These are phyloP conservation scores for Aspergillus alliaceus DNA, from an alignment of 2,329 filamentous ascomycete species.

Conservation along the genomic window DNA sequence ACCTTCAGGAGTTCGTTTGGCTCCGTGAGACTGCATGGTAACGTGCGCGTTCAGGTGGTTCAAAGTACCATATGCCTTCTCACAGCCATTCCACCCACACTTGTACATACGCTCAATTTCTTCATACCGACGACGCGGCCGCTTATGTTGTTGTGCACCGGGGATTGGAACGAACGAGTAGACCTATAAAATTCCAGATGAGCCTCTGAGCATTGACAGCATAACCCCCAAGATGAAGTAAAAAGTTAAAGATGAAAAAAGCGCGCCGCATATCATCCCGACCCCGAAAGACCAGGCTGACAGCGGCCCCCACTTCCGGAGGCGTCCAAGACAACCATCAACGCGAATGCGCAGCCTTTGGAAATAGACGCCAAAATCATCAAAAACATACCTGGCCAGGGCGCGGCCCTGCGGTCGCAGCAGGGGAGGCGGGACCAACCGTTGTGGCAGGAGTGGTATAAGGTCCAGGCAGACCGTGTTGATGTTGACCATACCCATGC, in stretches of 20 bases:
- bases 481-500: slow-evolving; percentile 47
- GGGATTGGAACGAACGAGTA: slow-evolving; percentile 98
- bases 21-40: slow-evolving; percentile 96
- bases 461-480: slow-evolving; percentile 49
- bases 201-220: slow-evolving; percentile 15
- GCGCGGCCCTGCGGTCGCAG: slow-evolving; percentile 61
- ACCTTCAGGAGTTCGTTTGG: slow-evolving; percentile 97
- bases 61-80: slow-evolving; percentile 96
- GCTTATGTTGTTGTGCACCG: slow-evolving; percentile 94
- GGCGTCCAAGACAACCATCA: slow-evolving; percentile 31
- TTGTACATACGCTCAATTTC: slow-evolving; percentile 99
- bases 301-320: slow-evolving; percentile 17
- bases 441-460: slow-evolving; percentile 56
- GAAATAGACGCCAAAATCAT: slow-evolving; percentile 35
- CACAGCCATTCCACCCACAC: slow-evolving; percentile 96
- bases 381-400: slow-evolving; percentile 61
- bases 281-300: slow-evolving; percentile 15
- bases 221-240: background rate
- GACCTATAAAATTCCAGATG: slow-evolving; percentile 59
- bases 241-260: slow-evolving; percentile 18
- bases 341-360: slow-evolving; percentile 28
- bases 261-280: slow-evolving; percentile 20
- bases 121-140: slow-evolving; percentile 88
- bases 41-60: slow-evolving; percentile 98
- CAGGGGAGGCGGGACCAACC: slow-evolving; percentile 59